Evolutionary conservation across 352 stramenopile species (phyloP), one percentile per base, ranked within the genome.

Genomic region (Pythium aquatile): DNA sequence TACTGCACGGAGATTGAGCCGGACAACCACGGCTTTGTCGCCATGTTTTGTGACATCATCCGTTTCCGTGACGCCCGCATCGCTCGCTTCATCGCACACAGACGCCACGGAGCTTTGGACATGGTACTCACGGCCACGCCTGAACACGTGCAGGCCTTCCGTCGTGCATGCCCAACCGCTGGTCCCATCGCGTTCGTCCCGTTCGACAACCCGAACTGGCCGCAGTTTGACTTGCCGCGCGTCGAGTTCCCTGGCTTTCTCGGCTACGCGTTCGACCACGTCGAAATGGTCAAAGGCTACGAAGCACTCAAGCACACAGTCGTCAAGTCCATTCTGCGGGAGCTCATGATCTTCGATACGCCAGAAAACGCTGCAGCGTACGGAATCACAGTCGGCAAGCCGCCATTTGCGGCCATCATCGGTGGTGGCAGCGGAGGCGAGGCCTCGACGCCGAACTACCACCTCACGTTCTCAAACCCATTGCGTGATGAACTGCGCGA

Each of bases 41-140:
- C 77, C 58, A 90, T 91, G 78, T 91, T 91, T 46, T 88, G 82
- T 55, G 80, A 91, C 44, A 80, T 93, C 30, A 64, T 90, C 52
- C 74, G 88, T 70, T 91, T 93, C 53, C 71, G 61, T 1, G 76
- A 93, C 39, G 68, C 73, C 5, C 66, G 63, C 37, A 77, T 93
- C 30, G 83, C 73, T 10, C 71, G 75, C 2, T 85, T 87, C 16
- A 80, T 93, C 8, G 81, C 73, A 10, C 68, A 70, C 56, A 78
- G 82, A 51, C 75, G 83, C 13, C 81, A 87, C 14, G 75, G 75
- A 48, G 83, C 81, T 14, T 65, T 90, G 32, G 83, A 70, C 33
- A 87, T 90, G 69, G 81, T 93, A 52, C 63, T 93, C 6, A 79
- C 73, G 9, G 72, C 71, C 11, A 90, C 77, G 3, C 80, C 84